A percentile compares a stretch with the other conserved stretches of the same genome.
These are phyloP conservation scores for Benincasa hispida DNA, from an alignment of 306 rosid species.

Conservation along the genomic window DNA sequence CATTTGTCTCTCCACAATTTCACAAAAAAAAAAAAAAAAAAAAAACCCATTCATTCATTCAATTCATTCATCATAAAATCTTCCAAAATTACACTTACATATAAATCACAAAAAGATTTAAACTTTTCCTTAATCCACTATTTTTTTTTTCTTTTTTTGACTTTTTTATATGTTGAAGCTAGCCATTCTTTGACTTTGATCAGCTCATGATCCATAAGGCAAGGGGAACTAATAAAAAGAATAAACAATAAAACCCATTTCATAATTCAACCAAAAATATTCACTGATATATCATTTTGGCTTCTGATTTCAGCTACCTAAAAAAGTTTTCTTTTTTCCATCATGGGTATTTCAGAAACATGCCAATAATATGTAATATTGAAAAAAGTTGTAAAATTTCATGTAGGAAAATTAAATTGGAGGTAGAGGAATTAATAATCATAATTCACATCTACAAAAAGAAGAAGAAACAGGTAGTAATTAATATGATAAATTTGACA, in stretches of 20 bases:
- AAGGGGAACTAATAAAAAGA: background rate
- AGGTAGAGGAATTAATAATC: background rate
- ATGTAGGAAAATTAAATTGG: background rate
- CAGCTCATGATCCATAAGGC: background rate
- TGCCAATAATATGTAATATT: background rate
- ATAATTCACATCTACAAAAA: background rate
- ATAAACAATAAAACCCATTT: background rate
- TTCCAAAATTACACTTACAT: background rate
- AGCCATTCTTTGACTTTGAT: conserved; percentile 1
- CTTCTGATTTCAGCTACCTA: background rate
- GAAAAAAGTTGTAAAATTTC: background rate
- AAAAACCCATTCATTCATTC: background rate
- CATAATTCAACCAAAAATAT: background rate
- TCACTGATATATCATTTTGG: background rate
- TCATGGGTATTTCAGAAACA: background rate
- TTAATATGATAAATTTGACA: background rate
- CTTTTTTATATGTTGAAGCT: background rate
- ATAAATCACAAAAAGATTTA: background rate
- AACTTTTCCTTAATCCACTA: background rate
- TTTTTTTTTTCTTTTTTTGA: background rate
- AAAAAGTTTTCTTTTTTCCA: background rate
- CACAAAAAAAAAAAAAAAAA: no score
- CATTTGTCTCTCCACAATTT: background rate
- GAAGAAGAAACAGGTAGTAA: background rate
- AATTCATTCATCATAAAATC: background rate